Base-by-base conservation (phyloP, 108 stramenopile genomes). In the Skeletonema menzelii region DNA sequence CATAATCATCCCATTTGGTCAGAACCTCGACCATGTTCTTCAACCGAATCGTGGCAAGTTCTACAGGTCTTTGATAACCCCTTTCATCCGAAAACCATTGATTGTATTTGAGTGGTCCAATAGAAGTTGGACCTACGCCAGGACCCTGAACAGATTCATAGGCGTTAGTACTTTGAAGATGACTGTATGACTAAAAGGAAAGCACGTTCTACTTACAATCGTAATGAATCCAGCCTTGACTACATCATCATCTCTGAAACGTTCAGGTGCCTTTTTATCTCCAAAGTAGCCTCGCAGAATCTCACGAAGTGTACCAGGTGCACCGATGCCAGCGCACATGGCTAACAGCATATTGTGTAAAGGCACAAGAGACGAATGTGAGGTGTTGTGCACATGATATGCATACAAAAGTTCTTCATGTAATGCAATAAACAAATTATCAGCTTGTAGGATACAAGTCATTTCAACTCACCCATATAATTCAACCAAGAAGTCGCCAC, bases 261-360 rank as follows among this genome's bases (percentile, higher is more conserved):
- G 75, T 65, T 91, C 90, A 4, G 91, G 89, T 17, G 91, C 87
- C 0, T 53, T 67, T 19, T 56, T 70, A 62, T 93, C 91, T 3
- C 89, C 91, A 24, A 87, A 59, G 65, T 88, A 90, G 19, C 91
- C 91, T 2, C 89, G 59, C 5, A 88, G 55, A 17, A 92, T 88
- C 63, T 90, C 89, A 2, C 59, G 64, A 8, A 93, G 28, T 1
- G 91, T 93, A 15, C 84, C 88, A 5, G 84, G 84, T 17, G 87
- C 80, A 10, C 78, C 88, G 59, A 92, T 88, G 8, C 91, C 91
- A 8, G 84, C 86, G 56, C 87, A 90, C 91, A 93, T 93, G 13
- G 88, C 86, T 53, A 3, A 1, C 8, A 24, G 3, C 8, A 24
- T 24, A 37, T 37, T 11, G 15, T 3, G 15, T n/a, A 11, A 3